Conservation (phyloP, 768 basidiomycete species). For the Hemileccinum rubropunctum region DNA sequence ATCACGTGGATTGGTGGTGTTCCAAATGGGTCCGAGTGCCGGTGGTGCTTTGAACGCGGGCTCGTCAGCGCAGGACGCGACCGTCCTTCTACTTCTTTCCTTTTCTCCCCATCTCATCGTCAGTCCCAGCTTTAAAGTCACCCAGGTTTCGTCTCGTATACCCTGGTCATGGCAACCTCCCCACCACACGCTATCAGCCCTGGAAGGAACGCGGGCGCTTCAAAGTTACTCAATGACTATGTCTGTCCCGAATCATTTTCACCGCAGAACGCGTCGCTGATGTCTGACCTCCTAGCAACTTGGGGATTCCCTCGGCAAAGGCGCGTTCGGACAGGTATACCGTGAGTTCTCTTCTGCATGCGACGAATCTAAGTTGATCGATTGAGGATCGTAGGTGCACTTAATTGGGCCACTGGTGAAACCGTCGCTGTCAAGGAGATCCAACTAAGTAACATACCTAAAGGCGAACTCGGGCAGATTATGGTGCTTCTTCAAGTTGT, state of each 20-base stretch:
- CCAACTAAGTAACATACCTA: constrained; percentile 89
- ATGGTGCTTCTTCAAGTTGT: constrained; percentile 57
- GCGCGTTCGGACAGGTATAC: constrained; percentile 96
- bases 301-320: constrained; percentile 93
- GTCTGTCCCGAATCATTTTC: constrained; percentile 34
- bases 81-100: constrained; percentile 16
- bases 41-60: constrained; percentile 20
- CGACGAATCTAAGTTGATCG: constrained; percentile 66
- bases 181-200: constrained; percentile 20
- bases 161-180: constrained; percentile 22
- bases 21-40: constrained; percentile 32
- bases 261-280: constrained; percentile 6
- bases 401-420: constrained; percentile 97
- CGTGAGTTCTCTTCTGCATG: constrained; percentile 50
- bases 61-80: constrained; percentile 39
- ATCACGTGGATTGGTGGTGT: constrained; percentile 24
- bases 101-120: neutral
- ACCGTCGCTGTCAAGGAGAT: constrained; percentile 99
- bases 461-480: constrained; percentile 91
- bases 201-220: constrained; percentile 33
- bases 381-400: constrained; percentile 58
- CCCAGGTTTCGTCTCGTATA: neutral
- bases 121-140: neutral
- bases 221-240: constrained; percentile 65
- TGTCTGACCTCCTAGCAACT: constrained; percentile 64